Evolutionary conservation across 2,329 filamentous ascomycete species (phyloP).

Genomic region (Bipolaris oryzae): DNA sequence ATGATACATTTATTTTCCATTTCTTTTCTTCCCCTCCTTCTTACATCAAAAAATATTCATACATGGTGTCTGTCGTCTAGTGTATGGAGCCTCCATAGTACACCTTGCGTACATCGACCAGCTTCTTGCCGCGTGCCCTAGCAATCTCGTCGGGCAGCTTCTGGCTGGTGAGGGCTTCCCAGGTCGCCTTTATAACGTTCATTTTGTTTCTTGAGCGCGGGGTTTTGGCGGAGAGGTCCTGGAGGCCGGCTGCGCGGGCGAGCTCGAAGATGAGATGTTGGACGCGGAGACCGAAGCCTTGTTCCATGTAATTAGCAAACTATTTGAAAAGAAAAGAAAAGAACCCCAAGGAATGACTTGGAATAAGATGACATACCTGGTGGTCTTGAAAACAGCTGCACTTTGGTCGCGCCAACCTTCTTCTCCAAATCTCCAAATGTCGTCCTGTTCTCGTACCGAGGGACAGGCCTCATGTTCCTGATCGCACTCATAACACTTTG

Average conservation of each 20-base stretch:
- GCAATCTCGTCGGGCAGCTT: slow-evolving; percentile 88
- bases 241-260: slow-evolving; percentile 82
- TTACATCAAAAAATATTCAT: slow-evolving; percentile 18
- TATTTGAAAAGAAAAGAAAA: neutral
- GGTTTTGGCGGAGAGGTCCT: slow-evolving; percentile 83
- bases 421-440: slow-evolving; percentile 81
- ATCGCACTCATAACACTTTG: slow-evolving; percentile 84
- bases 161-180: slow-evolving; percentile 82
- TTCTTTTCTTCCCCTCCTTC: neutral
- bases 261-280: slow-evolving; percentile 94
- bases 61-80: slow-evolving; percentile 17
- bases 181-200: slow-evolving; percentile 95
- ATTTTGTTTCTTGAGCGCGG: slow-evolving; percentile 90
- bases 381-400: slow-evolving; percentile 80
- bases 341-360: neutral
- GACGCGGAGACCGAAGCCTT: slow-evolving; percentile 93
- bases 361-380: slow-evolving; percentile 69
- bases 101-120: slow-evolving; percentile 95
- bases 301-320: too few species aligned
- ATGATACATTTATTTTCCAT: slow-evolving; percentile 14
- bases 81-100: slow-evolving; percentile 79
- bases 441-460: slow-evolving; percentile 88
- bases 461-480: slow-evolving; percentile 90
- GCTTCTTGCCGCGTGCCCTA: slow-evolving; percentile 85
- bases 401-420: slow-evolving; percentile 87